A percentile compares a stretch with the other conserved stretches of the same genome.
Conservation (phyloP, 2,329 filamentous ascomycete species). For the Capronia epimyces region DNA sequence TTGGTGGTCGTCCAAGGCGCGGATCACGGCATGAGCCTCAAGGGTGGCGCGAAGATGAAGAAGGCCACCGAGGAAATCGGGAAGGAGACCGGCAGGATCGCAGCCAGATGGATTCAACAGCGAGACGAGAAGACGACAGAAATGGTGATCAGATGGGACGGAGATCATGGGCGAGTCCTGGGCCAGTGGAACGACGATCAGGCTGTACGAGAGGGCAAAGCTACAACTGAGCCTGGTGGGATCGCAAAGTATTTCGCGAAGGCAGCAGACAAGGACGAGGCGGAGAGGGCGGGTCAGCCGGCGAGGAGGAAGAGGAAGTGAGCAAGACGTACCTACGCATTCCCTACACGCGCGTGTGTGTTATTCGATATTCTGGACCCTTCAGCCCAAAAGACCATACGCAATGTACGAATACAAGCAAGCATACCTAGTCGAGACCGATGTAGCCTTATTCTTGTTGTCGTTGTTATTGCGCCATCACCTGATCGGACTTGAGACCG, state of each 20-base stretch:
- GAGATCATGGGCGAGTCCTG: background rate
- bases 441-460: too few species aligned
- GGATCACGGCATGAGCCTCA: constrained; percentile 27
- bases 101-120: constrained; percentile 9
- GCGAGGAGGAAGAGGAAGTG: background rate
- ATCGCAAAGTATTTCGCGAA: background rate
- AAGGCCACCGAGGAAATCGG: constrained; percentile 13
- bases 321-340: background rate
- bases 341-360: background rate
- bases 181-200: background rate
- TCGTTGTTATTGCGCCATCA: too few species aligned
- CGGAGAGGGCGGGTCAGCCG: background rate
- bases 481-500: constrained; percentile 1
- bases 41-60: constrained; percentile 20
- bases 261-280: background rate
- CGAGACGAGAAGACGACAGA: constrained; percentile 8
- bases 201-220: too few species aligned
- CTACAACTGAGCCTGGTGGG: background rate
- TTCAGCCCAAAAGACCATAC: too few species aligned
- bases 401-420: too few species aligned
- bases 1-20: constrained; percentile 23
- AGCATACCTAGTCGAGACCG: too few species aligned
- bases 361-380: too few species aligned
- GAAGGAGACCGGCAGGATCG: constrained; percentile 10
- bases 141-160: constrained; percentile 14